Base-by-base conservation (phyloP, 1,139 yeast genomes). In the Wickerhamiella infanticola region DNA sequence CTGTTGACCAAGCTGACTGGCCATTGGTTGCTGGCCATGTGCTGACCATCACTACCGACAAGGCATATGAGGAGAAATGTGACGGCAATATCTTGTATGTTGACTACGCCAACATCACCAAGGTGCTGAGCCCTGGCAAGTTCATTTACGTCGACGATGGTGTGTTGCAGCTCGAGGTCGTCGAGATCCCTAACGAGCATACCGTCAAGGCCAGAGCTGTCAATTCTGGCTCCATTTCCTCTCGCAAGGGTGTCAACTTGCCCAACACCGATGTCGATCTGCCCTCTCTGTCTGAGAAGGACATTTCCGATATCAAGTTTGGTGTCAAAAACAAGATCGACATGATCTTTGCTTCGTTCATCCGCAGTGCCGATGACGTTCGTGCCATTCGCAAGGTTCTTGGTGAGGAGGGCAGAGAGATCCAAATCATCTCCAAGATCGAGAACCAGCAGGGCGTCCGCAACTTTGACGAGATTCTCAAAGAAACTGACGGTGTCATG, bases 391-490 rank as follows among this genome's bases (percentile, higher is more conserved):
- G 98, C 72, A 73, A 78, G 64, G 95, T 90, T 50, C 75, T 90
- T 58, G 97, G 98, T 64, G 95, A 86, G 71, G 94, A 85, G 49
- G 98, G 98, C 66, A 81, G 80, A 70, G 82, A 84, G 63, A 84
- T 90, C 67, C 93, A 90, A 75, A 86, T 90, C 69, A 86, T 90
- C 60, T 81, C 88, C 65, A 90, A 90, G 78, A 88, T 90, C 66
- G 99, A 90, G 75, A 88, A 86, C 75, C 96, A 88, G 73, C 99
- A 90, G 73, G 99, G 99, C 75, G 97, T 90, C 63, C 86, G 90
- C 81, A 90, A 90, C 79, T 90, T 90, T 66, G 98, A 90, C 68
- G 96, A 85, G 54, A 90, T 90, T 63, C 79, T 90, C 66, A 68
- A 67, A 61, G 94, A 80, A 68, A 90, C 98, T 53, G 98, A 93